phyloP scores from a whole-genome alignment of 495 filamentous ascomycete genomes.

The Tuber indicum region DNA sequence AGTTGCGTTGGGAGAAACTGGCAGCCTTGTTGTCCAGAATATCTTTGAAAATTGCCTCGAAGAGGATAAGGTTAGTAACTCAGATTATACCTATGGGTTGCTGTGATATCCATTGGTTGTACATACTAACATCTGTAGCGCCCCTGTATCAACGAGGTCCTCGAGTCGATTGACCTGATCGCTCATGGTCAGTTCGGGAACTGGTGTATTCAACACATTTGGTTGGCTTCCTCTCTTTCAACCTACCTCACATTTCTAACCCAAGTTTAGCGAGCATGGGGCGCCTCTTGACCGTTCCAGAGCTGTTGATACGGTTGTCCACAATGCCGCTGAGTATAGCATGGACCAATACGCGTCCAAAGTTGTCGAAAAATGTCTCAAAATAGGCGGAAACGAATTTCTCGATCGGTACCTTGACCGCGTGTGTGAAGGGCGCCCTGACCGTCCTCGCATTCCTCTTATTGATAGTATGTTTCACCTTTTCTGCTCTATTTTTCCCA shows the following conservation, averaged over 20 bases:
- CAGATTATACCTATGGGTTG: not conserved
- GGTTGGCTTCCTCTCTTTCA: conserved; percentile 41
- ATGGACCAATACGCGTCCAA: conserved; percentile 99
- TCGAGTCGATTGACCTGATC: conserved; percentile 87
- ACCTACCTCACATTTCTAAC: conserved; percentile 14
- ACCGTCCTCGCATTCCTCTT: conserved; percentile 90
- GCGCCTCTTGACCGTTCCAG: conserved; percentile 82
- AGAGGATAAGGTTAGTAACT: conserved; percentile 77
- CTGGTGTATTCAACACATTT: conserved; percentile 99
- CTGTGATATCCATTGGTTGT: conserved; percentile 7
- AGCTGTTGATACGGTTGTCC: conserved; percentile 89
- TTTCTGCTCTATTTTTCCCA: not conserved
- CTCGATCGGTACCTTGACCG: conserved; percentile 86
- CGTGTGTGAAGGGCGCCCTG: conserved; percentile 81
- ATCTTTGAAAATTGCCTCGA: conserved; percentile 99
- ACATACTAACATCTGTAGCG: conserved; percentile 56
- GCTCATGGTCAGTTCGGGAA: conserved; percentile 99
- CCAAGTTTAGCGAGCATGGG: conserved; percentile 63
- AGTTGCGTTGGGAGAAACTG: conserved; percentile 91
- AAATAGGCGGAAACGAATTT: conserved; percentile 89
- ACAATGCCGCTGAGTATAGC: conserved; percentile 88
- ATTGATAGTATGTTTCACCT: conserved; percentile 68
- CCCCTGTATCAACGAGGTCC: conserved; percentile 91
- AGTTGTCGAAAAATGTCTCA: conserved; percentile 97
- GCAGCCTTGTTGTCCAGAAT: conserved; percentile 95